A percentile compares a stretch with the other conserved stretches of the same genome.
These are phyloP conservation scores for Thelephora ganbajun DNA, from an alignment of 768 basidiomycete genomes.

Conservation along the genomic window DNA sequence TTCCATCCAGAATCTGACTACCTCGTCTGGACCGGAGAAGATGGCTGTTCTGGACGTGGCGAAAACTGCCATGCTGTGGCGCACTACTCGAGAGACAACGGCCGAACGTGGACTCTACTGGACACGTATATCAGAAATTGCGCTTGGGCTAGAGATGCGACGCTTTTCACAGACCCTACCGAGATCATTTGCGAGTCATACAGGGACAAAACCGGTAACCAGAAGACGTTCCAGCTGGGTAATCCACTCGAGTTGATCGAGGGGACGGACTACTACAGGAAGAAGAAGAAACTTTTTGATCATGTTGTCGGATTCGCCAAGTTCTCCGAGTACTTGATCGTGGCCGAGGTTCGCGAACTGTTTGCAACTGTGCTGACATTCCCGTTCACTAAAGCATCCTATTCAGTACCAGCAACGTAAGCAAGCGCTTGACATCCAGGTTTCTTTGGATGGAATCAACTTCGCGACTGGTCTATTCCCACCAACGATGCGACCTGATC, in stretches of 20 bases:
- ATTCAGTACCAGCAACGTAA: conserved; percentile 35
- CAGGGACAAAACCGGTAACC: conserved; percentile 66
- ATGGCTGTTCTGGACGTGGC: conserved; percentile 37
- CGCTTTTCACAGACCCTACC: conserved; percentile 66
- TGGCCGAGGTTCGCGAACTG: conserved; percentile 63
- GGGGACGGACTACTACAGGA: conserved; percentile 59
- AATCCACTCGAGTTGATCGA: conserved; percentile 72
- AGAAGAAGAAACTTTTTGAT: conserved; percentile 68
- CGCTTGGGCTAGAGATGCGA: conserved; percentile 76
- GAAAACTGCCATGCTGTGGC: conserved; percentile 63
- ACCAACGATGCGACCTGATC: conserved; percentile 75
- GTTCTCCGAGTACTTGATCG: conserved; percentile 93
- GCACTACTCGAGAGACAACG: conserved; percentile 64
- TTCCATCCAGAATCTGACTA: conserved; percentile 82
- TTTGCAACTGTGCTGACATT: neutral
- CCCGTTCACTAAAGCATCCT: conserved; percentile 1
- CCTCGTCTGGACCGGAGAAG: conserved; percentile 81
- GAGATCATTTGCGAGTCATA: conserved; percentile 93
- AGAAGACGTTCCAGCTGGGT: conserved; percentile 35
- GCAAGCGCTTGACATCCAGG: conserved; percentile 67
- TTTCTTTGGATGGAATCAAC: conserved; percentile 79
- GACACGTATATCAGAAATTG: conserved; percentile 87
- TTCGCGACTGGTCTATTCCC: conserved; percentile 89
- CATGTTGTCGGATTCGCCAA: conserved; percentile 90
- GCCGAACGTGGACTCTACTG: conserved; percentile 58